Conservation (phyloP, 1,284 basidiomycete genomes). For the Ceratobasidium sp. region DNA sequence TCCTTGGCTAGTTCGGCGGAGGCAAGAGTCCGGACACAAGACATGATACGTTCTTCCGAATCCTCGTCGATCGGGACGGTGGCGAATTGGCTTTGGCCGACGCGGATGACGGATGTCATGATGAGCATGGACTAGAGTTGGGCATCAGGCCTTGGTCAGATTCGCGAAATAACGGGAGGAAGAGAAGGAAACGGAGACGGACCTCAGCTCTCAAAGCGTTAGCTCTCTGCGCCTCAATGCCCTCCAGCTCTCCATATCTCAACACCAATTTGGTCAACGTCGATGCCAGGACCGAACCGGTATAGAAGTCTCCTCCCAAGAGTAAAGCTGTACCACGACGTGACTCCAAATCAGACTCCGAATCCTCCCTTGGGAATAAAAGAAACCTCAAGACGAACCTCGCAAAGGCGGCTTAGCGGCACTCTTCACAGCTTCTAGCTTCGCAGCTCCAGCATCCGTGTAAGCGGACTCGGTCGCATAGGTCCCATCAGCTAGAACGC, state of each 20-base stretch:
- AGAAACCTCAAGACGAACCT: constrained; percentile 61
- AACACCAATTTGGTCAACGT: constrained; percentile 94
- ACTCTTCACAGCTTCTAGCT: constrained; percentile 84
- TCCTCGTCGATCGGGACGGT: constrained; percentile 97
- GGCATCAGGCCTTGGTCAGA: neutral
- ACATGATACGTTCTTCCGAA: constrained; percentile 95
- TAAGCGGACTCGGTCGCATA: constrained; percentile 98
- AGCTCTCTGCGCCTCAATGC: constrained; percentile 68
- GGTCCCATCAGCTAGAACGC: constrained; percentile 94
- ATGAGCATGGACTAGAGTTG: constrained; percentile 88
- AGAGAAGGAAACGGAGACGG: constrained; percentile 43
- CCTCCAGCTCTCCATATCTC: constrained; percentile 74
- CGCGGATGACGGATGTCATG: constrained; percentile 97
- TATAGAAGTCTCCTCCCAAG: constrained; percentile 97
- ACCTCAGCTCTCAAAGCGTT: constrained; percentile 91
- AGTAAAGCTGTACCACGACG: constrained; percentile 74
- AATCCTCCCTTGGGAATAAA: too few relatives aligned
- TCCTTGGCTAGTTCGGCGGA: constrained; percentile 71
- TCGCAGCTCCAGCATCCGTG: constrained; percentile 73
- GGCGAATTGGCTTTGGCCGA: constrained; percentile 97
- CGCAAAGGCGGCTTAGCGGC: constrained; percentile 92
- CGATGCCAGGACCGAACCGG: constrained; percentile 89
- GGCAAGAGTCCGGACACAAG: constrained; percentile 93
- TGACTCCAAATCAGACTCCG: neutral
- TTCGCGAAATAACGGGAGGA: neutral